phyloP scores from a whole-genome alignment of 805 yeast genomes.

The Candida awuae region DNA sequence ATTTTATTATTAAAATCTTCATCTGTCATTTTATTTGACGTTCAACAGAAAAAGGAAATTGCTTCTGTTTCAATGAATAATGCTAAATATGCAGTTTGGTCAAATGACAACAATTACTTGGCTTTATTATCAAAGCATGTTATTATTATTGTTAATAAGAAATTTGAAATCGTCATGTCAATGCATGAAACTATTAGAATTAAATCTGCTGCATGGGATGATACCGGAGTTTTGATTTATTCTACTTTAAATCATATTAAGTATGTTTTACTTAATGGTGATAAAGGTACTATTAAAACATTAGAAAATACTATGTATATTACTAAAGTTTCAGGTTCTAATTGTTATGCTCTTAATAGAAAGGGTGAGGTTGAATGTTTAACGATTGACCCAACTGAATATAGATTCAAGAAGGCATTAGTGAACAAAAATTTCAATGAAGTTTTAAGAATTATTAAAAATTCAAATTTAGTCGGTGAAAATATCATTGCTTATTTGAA shows the following conservation, averaged over 20 bases:
- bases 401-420: constrained; percentile 88
- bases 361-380: constrained; percentile 74
- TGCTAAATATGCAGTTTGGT: constrained; percentile 86
- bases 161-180: constrained; percentile 67
- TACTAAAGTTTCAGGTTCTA: constrained; percentile 58
- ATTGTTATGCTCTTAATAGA: constrained; percentile 76
- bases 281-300: constrained; percentile 89
- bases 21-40: constrained; percentile 77
- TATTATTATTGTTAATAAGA: constrained; percentile 77
- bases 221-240: constrained; percentile 80
- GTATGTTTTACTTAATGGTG: constrained; percentile 89
- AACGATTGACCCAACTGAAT: constrained; percentile 90
- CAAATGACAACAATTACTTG: constrained; percentile 74
- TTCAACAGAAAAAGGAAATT: constrained; percentile 80
- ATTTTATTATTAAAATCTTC: constrained; percentile 66
- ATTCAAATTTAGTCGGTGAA: constrained; percentile 92
- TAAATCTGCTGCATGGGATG: constrained; percentile 97
- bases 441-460: constrained; percentile 80
- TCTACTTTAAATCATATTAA: constrained; percentile 94
- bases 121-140: constrained; percentile 91
- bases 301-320: constrained; percentile 82
- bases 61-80: constrained; percentile 62
- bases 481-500: constrained; percentile 92
- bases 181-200: constrained; percentile 95
- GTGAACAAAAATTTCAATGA: constrained; percentile 86